phyloP scores from a whole-genome alignment of 495 filamentous ascomycete genomes.

The Poronia punctata region DNA sequence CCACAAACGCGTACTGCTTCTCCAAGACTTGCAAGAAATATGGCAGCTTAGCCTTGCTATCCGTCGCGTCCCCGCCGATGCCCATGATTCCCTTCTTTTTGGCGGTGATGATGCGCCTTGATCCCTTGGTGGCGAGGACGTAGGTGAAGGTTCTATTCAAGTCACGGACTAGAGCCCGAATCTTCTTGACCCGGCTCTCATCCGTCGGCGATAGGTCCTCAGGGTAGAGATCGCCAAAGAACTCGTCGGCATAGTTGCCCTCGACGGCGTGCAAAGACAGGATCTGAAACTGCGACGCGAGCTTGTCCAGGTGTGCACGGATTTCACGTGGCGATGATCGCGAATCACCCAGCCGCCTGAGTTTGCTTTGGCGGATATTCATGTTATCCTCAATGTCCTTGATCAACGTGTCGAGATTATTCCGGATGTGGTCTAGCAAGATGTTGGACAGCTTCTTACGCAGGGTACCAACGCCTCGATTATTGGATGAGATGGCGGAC shows the following conservation, averaged over 20 bases:
- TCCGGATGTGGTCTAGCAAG: conserved; percentile 23
- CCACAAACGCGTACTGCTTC: conserved; percentile 13
- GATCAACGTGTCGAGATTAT: conserved; percentile 22
- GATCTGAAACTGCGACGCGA: conserved; percentile 18
- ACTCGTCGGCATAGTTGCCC: conserved; percentile 17
- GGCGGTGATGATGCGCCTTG: conserved; percentile 14
- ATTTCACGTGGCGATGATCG: conserved; percentile 12
- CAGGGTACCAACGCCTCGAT: conserved; percentile 24
- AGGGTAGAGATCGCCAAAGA: conserved; percentile 14
- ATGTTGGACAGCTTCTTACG: conserved; percentile 26
- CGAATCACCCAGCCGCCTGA: conserved; percentile 12
- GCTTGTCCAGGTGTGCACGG: conserved; percentile 11
- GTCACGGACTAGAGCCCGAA: conserved; percentile 19
- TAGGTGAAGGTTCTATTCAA: conserved; percentile 17
- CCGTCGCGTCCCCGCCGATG: neutral
- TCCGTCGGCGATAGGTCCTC: neutral
- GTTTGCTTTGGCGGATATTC: conserved; percentile 2
- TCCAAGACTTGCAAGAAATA: conserved; percentile 12
- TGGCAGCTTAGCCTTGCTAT: conserved; percentile 8
- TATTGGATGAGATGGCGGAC: conserved; percentile 20
- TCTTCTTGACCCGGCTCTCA: conserved; percentile 14
- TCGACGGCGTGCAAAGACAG: conserved; percentile 15
- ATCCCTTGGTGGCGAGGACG: conserved; percentile 14
- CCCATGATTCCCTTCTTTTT: neutral
- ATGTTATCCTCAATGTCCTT: conserved; percentile 16